Base-by-base conservation (phyloP, 495 filamentous ascomycete genomes). In the Lasiosphaeria miniovina region DNA sequence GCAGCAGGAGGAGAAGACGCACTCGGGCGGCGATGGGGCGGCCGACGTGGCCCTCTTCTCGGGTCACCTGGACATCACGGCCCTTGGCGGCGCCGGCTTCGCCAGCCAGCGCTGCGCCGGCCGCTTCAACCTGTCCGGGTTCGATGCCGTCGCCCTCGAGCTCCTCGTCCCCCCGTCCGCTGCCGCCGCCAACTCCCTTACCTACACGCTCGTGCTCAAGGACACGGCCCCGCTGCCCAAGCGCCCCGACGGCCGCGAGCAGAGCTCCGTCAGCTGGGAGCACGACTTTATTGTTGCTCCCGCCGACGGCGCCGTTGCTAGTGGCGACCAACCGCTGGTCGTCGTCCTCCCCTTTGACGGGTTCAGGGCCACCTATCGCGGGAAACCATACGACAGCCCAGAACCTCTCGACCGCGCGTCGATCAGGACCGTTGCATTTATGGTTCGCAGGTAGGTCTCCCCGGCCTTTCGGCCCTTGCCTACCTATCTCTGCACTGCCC, bases 61-160 rank as follows among this genome's bases (percentile, higher is more conserved):
- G 49, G 91, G 91, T 9, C 73, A 74, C 15, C 82, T 95, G 5
- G 89, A 93, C 69, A 88, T 86, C 50, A 78, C 74, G n/a, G 84
- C 86, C 0, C 83, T 95, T 0, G 89, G 89, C 11, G 89, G 89
- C 9, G 90, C 91, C 1, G 91, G 90, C 4, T 96, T 95, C 67
- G 90, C 91, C 1, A 87, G 83, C 0, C 89, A 93, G 63, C 83
- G 88, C 33, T 90, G 90, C 10, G 75, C 75, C n/a, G 75, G 77
- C 12, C 9, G 6, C n/a, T 46, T 12, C 67, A 77, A 90, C 63
- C 67, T 90, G 7, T 74, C 77, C 6, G 61, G 41, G 12, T 85
- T 83, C 55, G 75, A 83, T 32, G 86, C 86, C 0, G 54, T 90
- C 0, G 50, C 61, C 6, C 34, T 74, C 4, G 52, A 56, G 51